Evolutionary conservation across 257 asterid species (phyloP), one percentile per base, ranked within the genome.

Genomic region (Haberlea rhodopensis): DNA sequence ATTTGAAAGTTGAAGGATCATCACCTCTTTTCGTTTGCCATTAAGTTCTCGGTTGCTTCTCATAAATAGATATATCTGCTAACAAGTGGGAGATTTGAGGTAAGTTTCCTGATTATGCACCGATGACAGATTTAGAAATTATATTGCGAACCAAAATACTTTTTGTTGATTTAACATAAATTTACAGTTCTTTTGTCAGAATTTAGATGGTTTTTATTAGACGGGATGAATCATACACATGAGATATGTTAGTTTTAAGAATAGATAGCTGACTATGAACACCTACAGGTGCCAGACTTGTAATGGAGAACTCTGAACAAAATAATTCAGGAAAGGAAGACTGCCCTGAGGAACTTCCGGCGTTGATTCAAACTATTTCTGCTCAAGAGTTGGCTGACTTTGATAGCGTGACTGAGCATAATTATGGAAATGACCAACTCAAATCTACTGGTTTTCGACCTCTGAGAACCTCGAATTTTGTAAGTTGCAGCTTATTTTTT

Each of bases 341-440:
- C 10, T 28, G 68, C 13, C 8, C 60, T 8, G 75, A 76, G 48
- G 74, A 46, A 49, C 63, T 81, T 60, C 95, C 92, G 37, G 59
- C 84, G 0, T 75, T 85, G 57, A 79, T 87, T 72, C 72, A 74
- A 73, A 69, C 78, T 18, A 85, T 85, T 9, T 45, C 71, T 46
- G 71, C 74, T 13, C 69, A 81, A 51, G 81, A 81, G 63, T 83
- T 81, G 1, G 60, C 75, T n/a, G 95, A 88, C 48, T 84, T 85
- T 45, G 94, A 83, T 23, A 66, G 66, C n/a, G 29, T 70, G 18
- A n/a, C 37, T 15, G 68, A 61, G 61, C 64, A 63, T 8, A 46
- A 25, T 54, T 53, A 43, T 21, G 31, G 22, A 40, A 72, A 56
- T 11, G 59, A 52, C 58, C 70, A 32, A 9, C 48, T 51, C 26